These are phyloP conservation scores for Rutstroemia sp. DNA, from an alignment of 2,329 filamentous ascomycete genomes.

Conservation along the genomic window DNA sequence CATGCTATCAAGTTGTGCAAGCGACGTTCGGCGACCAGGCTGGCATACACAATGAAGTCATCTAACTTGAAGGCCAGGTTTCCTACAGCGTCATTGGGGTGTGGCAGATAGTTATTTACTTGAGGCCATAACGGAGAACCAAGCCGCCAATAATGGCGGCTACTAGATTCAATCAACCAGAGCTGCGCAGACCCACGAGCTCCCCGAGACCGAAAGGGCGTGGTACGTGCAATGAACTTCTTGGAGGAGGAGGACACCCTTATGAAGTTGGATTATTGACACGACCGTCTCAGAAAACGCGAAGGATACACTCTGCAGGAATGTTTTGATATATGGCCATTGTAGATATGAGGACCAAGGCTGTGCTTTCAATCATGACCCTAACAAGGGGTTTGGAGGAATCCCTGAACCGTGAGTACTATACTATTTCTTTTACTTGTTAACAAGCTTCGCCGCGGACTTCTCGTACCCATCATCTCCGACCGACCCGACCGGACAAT, in stretches of 20 bases:
- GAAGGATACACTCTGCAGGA: slow-evolving; percentile 86
- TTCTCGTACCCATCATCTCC: neutral
- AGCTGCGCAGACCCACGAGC: slow-evolving; percentile 36
- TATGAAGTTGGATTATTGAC: slow-evolving; percentile 15
- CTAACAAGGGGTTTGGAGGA: slow-evolving; percentile 46
- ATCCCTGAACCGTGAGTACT: slow-evolving; percentile 44
- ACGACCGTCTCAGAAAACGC: slow-evolving; percentile 50
- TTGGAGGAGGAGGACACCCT: neutral
- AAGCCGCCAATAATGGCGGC: slow-evolving; percentile 22
- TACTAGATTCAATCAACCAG: slow-evolving; percentile 27
- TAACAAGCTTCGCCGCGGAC: neutral
- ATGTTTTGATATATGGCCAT: slow-evolving; percentile 87
- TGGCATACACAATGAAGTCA: too few relatives aligned
- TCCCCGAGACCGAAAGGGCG: slow-evolving; percentile 51
- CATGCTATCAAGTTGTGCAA: neutral
- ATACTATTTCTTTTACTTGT: neutral
- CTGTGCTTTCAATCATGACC: slow-evolving; percentile 85
- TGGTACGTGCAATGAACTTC: slow-evolving; percentile 31
- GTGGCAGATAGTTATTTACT: slow-evolving; percentile 26
- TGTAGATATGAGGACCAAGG: slow-evolving; percentile 86
- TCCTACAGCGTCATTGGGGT: slow-evolving; percentile 26
- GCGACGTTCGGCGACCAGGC: too few relatives aligned
- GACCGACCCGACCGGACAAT: neutral
- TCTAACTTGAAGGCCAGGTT: slow-evolving; percentile 16
- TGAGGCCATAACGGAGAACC: slow-evolving; percentile 11